phyloP scores from a whole-genome alignment of 208 protist species.

The Acanthamoeba castellanii region DNA sequence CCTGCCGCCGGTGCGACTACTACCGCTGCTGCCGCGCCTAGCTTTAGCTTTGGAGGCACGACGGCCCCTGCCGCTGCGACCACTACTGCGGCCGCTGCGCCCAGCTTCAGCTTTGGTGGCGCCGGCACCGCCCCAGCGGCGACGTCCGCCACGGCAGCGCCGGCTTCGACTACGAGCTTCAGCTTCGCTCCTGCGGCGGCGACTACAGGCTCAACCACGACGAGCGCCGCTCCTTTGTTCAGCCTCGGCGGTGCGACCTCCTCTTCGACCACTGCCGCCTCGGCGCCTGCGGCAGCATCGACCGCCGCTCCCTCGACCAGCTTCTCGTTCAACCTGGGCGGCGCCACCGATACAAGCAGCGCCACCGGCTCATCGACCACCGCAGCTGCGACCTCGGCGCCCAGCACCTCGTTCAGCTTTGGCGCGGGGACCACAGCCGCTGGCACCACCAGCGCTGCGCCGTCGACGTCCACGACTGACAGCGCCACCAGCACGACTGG shows the following conservation, averaged over 20 bases:
- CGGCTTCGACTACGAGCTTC: no score
- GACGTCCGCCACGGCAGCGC: no score
- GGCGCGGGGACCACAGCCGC: neutral
- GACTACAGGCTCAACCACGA: no score
- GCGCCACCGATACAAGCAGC: no score
- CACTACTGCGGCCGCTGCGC: neutral
- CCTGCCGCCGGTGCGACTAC: neutral
- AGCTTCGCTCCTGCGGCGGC: no score
- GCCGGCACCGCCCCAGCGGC: no score
- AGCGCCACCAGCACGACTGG: neutral
- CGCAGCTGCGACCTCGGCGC: neutral
- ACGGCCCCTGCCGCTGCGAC: neutral
- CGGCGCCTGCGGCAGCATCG: neutral
- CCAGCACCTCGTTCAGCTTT: neutral
- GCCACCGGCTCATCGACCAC: no score
- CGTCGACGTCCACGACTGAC: neutral
- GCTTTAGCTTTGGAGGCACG: neutral
- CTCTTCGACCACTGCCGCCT: neutral
- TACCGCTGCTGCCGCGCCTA: neutral
- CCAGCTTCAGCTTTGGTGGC: no score
- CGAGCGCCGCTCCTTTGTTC: no score
- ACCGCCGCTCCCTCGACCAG: no score
- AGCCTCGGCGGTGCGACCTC: no score
- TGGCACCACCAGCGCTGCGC: neutral
- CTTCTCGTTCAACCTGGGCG: no score